Evolutionary conservation across 169 alveolate species (phyloP).

Genomic region (Plasmodium chabaudi): DNA sequence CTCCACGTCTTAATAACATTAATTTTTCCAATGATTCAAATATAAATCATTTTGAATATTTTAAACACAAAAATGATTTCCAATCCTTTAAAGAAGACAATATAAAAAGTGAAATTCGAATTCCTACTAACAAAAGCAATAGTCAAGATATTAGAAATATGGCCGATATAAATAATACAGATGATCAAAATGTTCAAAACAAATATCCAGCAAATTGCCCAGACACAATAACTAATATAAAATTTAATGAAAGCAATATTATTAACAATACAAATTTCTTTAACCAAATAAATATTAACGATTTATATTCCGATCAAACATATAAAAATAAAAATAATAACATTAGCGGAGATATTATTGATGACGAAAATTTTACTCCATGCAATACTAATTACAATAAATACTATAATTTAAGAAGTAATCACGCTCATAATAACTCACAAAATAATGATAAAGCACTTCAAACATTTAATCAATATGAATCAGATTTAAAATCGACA

Average conservation of each 20-base stretch:
- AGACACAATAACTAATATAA: too few species aligned
- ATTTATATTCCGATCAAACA: conserved; percentile 3
- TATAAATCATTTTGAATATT: background rate
- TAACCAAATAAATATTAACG: background rate
- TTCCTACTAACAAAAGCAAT: conserved; percentile 1
- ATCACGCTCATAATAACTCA: background rate
- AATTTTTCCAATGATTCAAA: background rate
- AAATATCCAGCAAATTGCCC: too few species aligned
- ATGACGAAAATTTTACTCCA: background rate
- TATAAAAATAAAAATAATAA: conserved; percentile 10
- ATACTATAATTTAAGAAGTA: background rate
- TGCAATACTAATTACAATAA: background rate
- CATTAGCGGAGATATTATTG: background rate
- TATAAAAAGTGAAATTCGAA: background rate
- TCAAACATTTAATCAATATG: too few species aligned
- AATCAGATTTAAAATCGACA: background rate
- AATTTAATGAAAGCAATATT: background rate
- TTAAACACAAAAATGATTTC: background rate
- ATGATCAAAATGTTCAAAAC: background rate
- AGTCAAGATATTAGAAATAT: background rate
- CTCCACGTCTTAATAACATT: too few species aligned
- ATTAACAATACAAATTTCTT: background rate
- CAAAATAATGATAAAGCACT: background rate
- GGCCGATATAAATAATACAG: background rate
- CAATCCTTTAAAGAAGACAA: background rate